Evolutionary conservation across 1,139 yeast genomes (phyloP).

Genomic region (Casaregolazyma lundiana): DNA sequence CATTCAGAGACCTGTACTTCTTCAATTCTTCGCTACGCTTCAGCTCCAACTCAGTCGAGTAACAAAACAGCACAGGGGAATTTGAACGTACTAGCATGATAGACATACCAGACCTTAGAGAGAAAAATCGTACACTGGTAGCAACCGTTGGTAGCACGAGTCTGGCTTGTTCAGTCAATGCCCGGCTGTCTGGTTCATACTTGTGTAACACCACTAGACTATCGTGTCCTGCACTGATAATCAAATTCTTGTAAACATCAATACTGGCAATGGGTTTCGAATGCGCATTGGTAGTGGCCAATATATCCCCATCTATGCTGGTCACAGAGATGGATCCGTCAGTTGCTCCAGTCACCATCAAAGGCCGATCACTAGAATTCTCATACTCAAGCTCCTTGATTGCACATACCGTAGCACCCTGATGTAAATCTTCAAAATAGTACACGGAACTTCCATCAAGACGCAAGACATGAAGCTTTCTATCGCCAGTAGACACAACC

Average conservation of each 20-base stretch:
- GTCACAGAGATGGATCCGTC: constrained; percentile 27
- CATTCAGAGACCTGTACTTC: constrained; percentile 55
- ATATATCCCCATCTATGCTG: constrained; percentile 12
- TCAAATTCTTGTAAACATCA: constrained; percentile 34
- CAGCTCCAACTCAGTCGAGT: constrained; percentile 25
- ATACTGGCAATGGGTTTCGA: constrained; percentile 41
- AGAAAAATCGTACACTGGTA: constrained; percentile 17
- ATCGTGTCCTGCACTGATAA: constrained; percentile 66
- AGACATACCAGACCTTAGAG: constrained; percentile 30
- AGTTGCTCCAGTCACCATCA: constrained; percentile 33
- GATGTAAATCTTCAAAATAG: constrained; percentile 20
- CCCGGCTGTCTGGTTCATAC: constrained; percentile 38
- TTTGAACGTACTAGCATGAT: constrained; percentile 57
- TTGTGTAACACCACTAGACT: constrained; percentile 40
- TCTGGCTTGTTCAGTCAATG: constrained; percentile 9
- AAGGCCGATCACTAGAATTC: constrained; percentile 10
- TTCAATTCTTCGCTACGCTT: no score
- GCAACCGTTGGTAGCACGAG: constrained; percentile 11
- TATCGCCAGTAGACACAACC: constrained; percentile 25
- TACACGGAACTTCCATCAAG: constrained; percentile 17
- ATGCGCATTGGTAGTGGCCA: constrained; percentile 36
- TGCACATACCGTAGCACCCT: constrained; percentile 19
- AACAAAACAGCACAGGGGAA: constrained; percentile 52
- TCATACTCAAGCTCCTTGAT: constrained; percentile 7
- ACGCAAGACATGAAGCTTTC: constrained; percentile 20